Percentiles rank a stretch among this genome's conserved stretches.
Conservation (phyloP, 768 basidiomycete genomes). For the Multifurca ochricompacta region DNA sequence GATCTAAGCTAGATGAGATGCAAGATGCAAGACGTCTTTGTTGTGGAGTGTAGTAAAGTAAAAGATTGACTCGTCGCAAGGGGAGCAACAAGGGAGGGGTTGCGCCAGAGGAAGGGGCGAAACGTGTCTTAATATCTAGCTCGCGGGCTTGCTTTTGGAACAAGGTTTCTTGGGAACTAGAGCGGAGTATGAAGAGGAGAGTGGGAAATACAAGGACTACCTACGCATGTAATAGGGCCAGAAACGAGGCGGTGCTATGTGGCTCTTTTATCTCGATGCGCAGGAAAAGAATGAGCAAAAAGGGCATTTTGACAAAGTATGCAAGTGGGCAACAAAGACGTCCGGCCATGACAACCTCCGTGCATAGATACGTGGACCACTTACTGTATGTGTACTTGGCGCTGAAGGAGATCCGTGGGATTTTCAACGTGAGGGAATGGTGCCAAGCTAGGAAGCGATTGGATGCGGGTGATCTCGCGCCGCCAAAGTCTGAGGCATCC, state of each 20-base stretch:
- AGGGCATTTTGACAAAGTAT: no score
- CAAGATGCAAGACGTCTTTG: background rate
- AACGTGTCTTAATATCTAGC: background rate
- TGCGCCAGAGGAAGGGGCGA: background rate
- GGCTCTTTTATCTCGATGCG: background rate
- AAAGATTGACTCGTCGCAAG: background rate
- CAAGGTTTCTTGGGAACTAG: background rate
- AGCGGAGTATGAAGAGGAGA: background rate
- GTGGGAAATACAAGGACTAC: background rate
- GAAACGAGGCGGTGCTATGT: background rate
- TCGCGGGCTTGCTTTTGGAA: slow-evolving; percentile 1
- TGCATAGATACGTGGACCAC: background rate
- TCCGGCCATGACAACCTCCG: background rate
- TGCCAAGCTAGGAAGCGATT: background rate
- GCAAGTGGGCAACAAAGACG: no score
- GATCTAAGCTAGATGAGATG: background rate
- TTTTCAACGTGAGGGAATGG: background rate
- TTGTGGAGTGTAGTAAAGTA: background rate
- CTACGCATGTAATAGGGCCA: no score
- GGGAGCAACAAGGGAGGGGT: background rate
- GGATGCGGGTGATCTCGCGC: background rate
- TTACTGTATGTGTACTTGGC: no score
- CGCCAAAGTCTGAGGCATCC: background rate
- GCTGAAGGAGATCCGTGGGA: background rate
- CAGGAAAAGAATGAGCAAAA: background rate